Percentiles rank a stretch among this genome's conserved stretches.
These are phyloP conservation scores for Tetrastigma voinierianum DNA, from an alignment of 164 flowering plant genomes.

Conservation along the genomic window DNA sequence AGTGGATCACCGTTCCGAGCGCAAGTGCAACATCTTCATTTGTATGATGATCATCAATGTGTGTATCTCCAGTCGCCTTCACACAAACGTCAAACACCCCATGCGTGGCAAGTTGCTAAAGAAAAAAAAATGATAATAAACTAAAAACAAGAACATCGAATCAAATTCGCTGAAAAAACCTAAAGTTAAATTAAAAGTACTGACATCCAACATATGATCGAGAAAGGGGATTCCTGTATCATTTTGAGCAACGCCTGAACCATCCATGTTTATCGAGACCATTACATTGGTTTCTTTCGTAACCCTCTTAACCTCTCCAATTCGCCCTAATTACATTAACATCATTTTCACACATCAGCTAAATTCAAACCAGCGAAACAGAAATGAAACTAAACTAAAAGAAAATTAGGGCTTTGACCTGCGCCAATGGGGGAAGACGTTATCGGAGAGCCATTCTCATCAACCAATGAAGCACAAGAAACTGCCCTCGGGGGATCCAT, in stretches of 20 bases:
- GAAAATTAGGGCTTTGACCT: slow-evolving; percentile 14
- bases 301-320: slow-evolving; percentile 83
- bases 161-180: neutral
- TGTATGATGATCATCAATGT: slow-evolving; percentile 98
- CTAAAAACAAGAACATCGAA: neutral
- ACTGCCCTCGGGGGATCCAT: slow-evolving; percentile 13
- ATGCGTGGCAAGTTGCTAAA: slow-evolving; percentile 96
- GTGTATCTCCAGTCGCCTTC: slow-evolving; percentile 81
- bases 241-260: slow-evolving; percentile 66
- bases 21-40: slow-evolving; percentile 99
- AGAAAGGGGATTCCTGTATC: slow-evolving; percentile 84
- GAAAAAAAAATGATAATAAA: slow-evolving; percentile 14
- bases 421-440: slow-evolving; percentile 4
- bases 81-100: slow-evolving; percentile 93
- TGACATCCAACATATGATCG: slow-evolving; percentile 96
- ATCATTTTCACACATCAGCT: neutral
- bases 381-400: neutral
- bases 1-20: slow-evolving; percentile 70
- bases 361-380: neutral
- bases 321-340: slow-evolving; percentile 33
- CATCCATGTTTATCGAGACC: slow-evolving; percentile 83
- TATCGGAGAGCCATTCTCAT: slow-evolving; percentile 29
- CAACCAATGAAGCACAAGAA: slow-evolving; percentile 23
- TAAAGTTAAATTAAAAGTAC: slow-evolving; percentile 17
- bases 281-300: slow-evolving; percentile 87